A percentile compares a stretch with the other conserved stretches of the same genome.
Conservation (phyloP, 306 rosid species). For the Oxytropis ochrocephala region DNA sequence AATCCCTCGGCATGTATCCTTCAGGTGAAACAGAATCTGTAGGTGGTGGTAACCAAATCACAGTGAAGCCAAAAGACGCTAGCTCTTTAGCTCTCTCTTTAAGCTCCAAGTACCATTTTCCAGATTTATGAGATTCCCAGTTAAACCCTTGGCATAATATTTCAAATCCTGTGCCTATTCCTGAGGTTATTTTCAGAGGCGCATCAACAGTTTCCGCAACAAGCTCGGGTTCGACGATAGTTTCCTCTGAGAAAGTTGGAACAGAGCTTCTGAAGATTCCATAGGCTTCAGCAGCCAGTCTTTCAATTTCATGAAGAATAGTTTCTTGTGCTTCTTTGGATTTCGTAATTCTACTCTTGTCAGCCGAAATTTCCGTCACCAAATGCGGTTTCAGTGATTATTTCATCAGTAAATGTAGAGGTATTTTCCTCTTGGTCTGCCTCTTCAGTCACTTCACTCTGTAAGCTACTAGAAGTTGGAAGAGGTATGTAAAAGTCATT, state of each 20-base stretch:
- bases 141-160: slow-evolving; percentile 97
- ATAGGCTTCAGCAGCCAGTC: slow-evolving; percentile 92
- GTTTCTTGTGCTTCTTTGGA: slow-evolving; percentile 74
- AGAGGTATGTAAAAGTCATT: slow-evolving; percentile 78
- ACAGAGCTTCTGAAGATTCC: slow-evolving; percentile 65
- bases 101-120: slow-evolving; percentile 87
- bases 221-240: slow-evolving; percentile 28
- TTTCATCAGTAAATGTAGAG: slow-evolving; percentile 51
- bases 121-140: slow-evolving; percentile 93
- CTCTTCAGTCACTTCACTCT: slow-evolving; percentile 29
- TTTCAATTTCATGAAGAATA: slow-evolving; percentile 89
- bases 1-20: slow-evolving; percentile 95
- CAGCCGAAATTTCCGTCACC: slow-evolving; percentile 66
- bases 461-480: slow-evolving; percentile 36
- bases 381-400: slow-evolving; percentile 73
- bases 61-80: slow-evolving; percentile 74
- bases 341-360: slow-evolving; percentile 46
- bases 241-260: slow-evolving; percentile 59
- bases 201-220: slow-evolving; percentile 19
- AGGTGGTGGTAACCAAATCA: slow-evolving; percentile 96
- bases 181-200: slow-evolving; percentile 37
- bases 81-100: slow-evolving; percentile 63
- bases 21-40: slow-evolving; percentile 95
- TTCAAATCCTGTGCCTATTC: slow-evolving; percentile 86
- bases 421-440: slow-evolving; percentile 35